Conservation (phyloP, 805 yeast genomes). For the Danielia oregonensis region DNA sequence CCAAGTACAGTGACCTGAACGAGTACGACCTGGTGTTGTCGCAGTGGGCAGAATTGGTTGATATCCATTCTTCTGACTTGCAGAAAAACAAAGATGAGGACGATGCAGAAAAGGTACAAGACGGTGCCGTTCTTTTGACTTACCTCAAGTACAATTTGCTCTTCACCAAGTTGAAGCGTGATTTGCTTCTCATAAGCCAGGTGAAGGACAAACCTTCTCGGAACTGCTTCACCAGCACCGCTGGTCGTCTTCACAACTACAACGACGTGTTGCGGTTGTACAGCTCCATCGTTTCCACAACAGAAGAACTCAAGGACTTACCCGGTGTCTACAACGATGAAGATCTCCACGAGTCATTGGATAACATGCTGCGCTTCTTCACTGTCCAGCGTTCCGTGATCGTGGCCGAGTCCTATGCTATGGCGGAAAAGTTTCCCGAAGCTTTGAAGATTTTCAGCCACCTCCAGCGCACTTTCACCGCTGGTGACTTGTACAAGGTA, state of each 20-base stretch:
- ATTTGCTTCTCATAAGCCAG: constrained; percentile 45
- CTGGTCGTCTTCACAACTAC: constrained; percentile 8
- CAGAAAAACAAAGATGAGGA: constrained; percentile 45
- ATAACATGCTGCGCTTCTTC: constrained; percentile 46
- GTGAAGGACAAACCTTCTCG: constrained; percentile 16
- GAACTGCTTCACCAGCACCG: constrained; percentile 8
- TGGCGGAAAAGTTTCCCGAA: constrained; percentile 39
- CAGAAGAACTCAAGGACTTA: constrained; percentile 63
- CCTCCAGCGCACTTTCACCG: constrained; percentile 18
- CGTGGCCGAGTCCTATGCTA: constrained; percentile 44
- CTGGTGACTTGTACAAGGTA: constrained; percentile 25
- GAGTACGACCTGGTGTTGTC: constrained; percentile 55
- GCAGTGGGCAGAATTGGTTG: constrained; percentile 70
- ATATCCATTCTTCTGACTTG: constrained; percentile 53
- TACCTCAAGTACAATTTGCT: constrained; percentile 68
- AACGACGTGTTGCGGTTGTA: constrained; percentile 48
- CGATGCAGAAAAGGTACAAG: constrained; percentile 59
- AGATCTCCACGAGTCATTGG: constrained; percentile 53
- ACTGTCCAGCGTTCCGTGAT: constrained; percentile 38
- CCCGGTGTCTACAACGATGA: constrained; percentile 94
- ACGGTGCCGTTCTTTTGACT: constrained; percentile 70
- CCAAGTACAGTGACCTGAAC: constrained; percentile 30
- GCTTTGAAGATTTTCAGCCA: constrained; percentile 42
- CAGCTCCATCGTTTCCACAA: constrained; percentile 48
- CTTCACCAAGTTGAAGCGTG: constrained; percentile 70